These are phyloP conservation scores for Vanrija sp. DNA, from an alignment of 1,284 basidiomycete species.

Conservation along the genomic window DNA sequence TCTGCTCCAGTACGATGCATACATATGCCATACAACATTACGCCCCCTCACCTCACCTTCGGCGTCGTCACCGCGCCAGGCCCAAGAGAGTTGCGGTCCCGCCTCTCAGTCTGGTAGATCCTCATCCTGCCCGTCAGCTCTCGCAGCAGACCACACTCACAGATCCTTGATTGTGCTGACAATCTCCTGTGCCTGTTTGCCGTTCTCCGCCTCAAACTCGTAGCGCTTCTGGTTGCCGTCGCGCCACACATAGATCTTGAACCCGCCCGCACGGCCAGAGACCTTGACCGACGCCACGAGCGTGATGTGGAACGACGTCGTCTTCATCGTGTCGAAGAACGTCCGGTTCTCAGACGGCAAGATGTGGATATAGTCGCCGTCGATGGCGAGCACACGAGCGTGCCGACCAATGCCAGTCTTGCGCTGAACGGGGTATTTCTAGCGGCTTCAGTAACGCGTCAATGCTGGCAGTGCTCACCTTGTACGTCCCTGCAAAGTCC, in stretches of 20 bases:
- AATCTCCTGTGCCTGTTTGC: conserved; percentile 60
- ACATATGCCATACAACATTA: conserved; percentile 6
- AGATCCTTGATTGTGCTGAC: conserved; percentile 35
- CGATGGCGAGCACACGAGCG: conserved; percentile 86
- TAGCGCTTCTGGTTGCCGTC: conserved; percentile 79
- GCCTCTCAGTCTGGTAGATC: conserved; percentile 30
- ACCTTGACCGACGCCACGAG: conserved; percentile 79
- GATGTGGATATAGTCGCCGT: conserved; percentile 94
- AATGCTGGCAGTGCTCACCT: conserved; percentile 54
- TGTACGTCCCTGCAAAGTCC: conserved; percentile 63
- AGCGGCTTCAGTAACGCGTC: conserved; percentile 4
- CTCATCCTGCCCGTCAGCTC: conserved; percentile 25
- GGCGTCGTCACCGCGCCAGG: conserved; percentile 17
- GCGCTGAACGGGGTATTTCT: conserved; percentile 91
- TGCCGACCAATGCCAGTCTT: conserved; percentile 90
- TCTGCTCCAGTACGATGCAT: no score
- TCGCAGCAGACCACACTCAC: conserved; percentile 22
- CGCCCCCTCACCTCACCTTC: neutral
- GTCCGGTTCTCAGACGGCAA: conserved; percentile 80
- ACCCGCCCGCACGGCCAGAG: conserved; percentile 71
- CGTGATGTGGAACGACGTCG: conserved; percentile 87
- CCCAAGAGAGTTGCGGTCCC: conserved; percentile 9
- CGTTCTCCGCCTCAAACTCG: conserved; percentile 92
- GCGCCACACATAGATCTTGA: conserved; percentile 75
- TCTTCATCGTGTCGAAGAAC: conserved; percentile 82